Percentiles rank a stretch among this genome's conserved stretches.
Conservation (phyloP, 2,329 filamentous ascomycete genomes). For the Pseudohalonectria lignicola region DNA sequence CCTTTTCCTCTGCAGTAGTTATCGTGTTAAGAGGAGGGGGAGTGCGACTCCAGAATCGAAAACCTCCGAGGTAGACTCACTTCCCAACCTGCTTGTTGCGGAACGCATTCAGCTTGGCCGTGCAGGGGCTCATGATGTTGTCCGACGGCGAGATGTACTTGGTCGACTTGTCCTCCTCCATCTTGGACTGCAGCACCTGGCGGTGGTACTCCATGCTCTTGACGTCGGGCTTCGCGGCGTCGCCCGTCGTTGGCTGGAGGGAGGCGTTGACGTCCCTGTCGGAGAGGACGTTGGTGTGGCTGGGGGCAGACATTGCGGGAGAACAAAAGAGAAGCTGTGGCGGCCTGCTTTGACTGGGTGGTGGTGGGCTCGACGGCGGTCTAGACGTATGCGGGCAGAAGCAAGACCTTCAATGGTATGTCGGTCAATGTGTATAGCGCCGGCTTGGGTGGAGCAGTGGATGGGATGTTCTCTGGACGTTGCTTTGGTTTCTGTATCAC, state of each 20-base stretch:
- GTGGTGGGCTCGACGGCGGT: no score
- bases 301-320: conserved; percentile 43
- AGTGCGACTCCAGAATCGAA: background rate
- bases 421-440: conserved; percentile 1
- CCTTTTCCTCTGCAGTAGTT: no score
- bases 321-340: background rate
- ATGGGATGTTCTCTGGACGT: background rate
- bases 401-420: background rate
- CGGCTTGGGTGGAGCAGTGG: no score
- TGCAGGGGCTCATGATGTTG: conserved; percentile 78
- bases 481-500: no score
- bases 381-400: no score
- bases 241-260: conserved; percentile 23
- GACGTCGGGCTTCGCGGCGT: conserved; percentile 46
- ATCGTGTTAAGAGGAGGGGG: background rate
- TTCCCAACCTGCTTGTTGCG: conserved; percentile 73
- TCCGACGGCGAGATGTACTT: conserved; percentile 75
- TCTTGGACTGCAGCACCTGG: conserved; percentile 62
- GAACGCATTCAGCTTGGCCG: conserved; percentile 69
- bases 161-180: conserved; percentile 47
- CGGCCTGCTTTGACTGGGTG: no score
- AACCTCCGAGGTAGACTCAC: conserved; percentile 33
- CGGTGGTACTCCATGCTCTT: conserved; percentile 71
- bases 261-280: conserved; percentile 54
- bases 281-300: conserved; percentile 50